A percentile compares a stretch with the other conserved stretches of the same genome.
Conservation (phyloP, 1,139 yeast species). For the Kodamaea arcana region DNA sequence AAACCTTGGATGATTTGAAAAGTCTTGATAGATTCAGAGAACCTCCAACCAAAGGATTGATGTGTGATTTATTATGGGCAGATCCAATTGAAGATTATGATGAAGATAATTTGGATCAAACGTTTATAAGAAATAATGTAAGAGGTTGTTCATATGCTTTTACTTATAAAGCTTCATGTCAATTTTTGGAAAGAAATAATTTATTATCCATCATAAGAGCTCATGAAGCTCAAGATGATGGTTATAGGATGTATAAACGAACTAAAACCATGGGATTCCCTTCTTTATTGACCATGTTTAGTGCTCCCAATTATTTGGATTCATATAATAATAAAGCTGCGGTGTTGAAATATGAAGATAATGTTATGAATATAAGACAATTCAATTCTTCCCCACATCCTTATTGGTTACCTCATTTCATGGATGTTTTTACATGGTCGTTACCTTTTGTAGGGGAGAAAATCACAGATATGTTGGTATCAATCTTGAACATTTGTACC, state of each 20-base stretch:
- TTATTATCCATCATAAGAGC: conserved; percentile 85
- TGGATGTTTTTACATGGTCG: conserved; percentile 98
- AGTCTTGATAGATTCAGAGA: conserved; percentile 78
- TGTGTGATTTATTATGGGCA: conserved; percentile 96
- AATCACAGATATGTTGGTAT: conserved; percentile 87
- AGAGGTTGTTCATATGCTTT: conserved; percentile 93
- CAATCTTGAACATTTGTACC: conserved; percentile 88
- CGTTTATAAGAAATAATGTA: conserved; percentile 63
- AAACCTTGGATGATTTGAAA: conserved; percentile 64
- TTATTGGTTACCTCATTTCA: conserved; percentile 93
- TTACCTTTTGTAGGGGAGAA: conserved; percentile 97
- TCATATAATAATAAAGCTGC: conserved; percentile 96
- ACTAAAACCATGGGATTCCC: conserved; percentile 91
- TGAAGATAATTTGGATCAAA: conserved; percentile 50
- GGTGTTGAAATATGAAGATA: conserved; percentile 81
- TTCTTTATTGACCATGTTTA: conserved; percentile 82
- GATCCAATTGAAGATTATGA: conserved; percentile 93
- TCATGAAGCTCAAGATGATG: conserved; percentile 98
- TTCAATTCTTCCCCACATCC: conserved; percentile 94
- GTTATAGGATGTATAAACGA: conserved; percentile 89
- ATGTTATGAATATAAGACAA: conserved; percentile 93
- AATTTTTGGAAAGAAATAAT: conserved; percentile 75
- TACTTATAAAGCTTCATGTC: conserved; percentile 80
- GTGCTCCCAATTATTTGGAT: conserved; percentile 95
- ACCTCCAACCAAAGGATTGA: conserved; percentile 90